These are phyloP conservation scores for Lichtheimia hyalospora DNA, from an alignment of 371 early-diverging fungal species.

Conservation along the genomic window DNA sequence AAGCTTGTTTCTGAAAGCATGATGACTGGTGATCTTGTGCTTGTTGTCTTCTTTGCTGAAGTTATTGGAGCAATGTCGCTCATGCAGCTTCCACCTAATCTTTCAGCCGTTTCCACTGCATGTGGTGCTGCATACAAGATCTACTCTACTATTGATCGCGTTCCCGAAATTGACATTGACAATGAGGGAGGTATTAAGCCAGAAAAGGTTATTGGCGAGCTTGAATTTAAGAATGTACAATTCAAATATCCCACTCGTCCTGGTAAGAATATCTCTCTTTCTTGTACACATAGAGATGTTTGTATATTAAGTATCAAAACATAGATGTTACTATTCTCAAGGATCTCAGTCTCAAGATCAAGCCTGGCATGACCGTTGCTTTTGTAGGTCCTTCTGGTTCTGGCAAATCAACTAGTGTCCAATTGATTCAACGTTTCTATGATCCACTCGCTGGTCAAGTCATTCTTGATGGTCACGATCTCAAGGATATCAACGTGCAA, in stretches of 20 bases:
- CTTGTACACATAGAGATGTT: not conserved
- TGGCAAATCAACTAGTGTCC: conserved; percentile 87
- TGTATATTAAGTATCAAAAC: too few species aligned
- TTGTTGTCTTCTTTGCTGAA: conserved; percentile 66
- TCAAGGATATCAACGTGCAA: conserved; percentile 56
- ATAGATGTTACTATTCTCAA: conserved; percentile 65
- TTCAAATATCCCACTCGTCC: conserved; percentile 80
- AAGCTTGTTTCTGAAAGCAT: conserved; percentile 46
- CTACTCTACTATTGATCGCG: conserved; percentile 78
- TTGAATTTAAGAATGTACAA: conserved; percentile 70
- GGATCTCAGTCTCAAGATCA: conserved; percentile 57
- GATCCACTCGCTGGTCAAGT: conserved; percentile 66
- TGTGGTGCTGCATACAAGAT: conserved; percentile 69
- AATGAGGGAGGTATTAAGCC: conserved; percentile 54
- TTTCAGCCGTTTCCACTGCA: conserved; percentile 61
- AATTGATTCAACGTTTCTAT: conserved; percentile 85
- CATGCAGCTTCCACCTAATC: conserved; percentile 49
- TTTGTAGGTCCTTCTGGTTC: conserved; percentile 65
- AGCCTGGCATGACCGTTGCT: conserved; percentile 77
- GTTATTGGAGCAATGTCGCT: conserved; percentile 49
- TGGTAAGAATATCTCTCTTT: conserved; percentile 60
- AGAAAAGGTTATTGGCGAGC: conserved; percentile 58
- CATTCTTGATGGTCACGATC: conserved; percentile 64
- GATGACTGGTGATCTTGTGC: conserved; percentile 46
- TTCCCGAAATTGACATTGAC: conserved; percentile 63